A percentile compares a stretch with the other conserved stretches of the same genome.
These are phyloP conservation scores for Ogataea ganodermae DNA, from an alignment of 805 yeast genomes.

Conservation along the genomic window DNA sequence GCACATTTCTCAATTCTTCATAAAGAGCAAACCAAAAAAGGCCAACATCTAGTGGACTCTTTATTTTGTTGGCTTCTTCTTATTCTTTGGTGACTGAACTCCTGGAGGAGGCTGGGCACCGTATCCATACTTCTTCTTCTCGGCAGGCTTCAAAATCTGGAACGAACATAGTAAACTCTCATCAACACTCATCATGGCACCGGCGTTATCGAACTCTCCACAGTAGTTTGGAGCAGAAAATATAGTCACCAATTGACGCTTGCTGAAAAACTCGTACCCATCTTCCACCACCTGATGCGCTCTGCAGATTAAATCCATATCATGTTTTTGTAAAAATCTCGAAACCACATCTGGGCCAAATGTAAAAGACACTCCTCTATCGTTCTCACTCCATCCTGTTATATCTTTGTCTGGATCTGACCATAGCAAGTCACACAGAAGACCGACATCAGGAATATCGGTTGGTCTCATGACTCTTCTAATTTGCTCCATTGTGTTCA, in stretches of 20 bases:
- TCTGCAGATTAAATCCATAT: slow-evolving; percentile 96
- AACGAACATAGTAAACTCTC: slow-evolving; percentile 94
- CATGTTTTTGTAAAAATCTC: slow-evolving; percentile 93
- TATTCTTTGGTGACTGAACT: slow-evolving; percentile 30
- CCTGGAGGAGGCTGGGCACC: slow-evolving; percentile 26
- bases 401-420: slow-evolving; percentile 98
- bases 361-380: slow-evolving; percentile 98
- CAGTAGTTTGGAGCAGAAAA: slow-evolving; percentile 98
- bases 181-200: slow-evolving; percentile 99
- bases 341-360: slow-evolving; percentile 99
- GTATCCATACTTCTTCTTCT: slow-evolving; percentile 71
- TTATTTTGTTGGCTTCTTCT: slow-evolving; percentile 33
- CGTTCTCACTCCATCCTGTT: slow-evolving; percentile 98
- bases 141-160: slow-evolving; percentile 97
- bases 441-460: slow-evolving; percentile 97
- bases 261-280: slow-evolving; percentile 95
- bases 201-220: slow-evolving; percentile 98
- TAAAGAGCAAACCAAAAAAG: neutral
- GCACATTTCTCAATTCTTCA: neutral
- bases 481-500: slow-evolving; percentile 97
- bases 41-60: slow-evolving; percentile 9
- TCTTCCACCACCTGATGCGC: slow-evolving; percentile 99
- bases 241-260: slow-evolving; percentile 92
- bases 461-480: slow-evolving; percentile 99
- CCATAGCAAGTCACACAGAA: slow-evolving; percentile 95